These are phyloP conservation scores for Panicum hallii DNA, from an alignment of 202 grass and related monocot genomes.

Conservation along the genomic window DNA sequence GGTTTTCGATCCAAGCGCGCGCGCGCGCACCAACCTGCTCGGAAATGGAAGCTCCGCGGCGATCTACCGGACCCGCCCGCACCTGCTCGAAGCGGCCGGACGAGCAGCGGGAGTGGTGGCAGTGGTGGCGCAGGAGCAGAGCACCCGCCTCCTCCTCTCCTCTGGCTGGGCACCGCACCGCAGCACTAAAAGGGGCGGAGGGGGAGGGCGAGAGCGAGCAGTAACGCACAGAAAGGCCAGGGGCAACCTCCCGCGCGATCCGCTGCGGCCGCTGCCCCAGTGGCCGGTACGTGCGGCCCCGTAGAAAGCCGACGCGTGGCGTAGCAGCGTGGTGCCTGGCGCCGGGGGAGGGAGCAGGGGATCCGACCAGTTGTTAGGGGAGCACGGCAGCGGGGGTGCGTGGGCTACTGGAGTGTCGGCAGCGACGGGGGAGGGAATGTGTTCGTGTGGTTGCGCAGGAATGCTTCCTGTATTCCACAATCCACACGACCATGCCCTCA, in stretches of 20 bases:
- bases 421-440: constrained; percentile 28
- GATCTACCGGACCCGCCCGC: constrained; percentile 1
- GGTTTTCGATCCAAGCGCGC: constrained; percentile 2
- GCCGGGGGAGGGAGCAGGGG: not conserved
- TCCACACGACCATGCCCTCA: not conserved
- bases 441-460: constrained; percentile 3
- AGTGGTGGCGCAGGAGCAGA: constrained; percentile 1
- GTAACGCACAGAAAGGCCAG: constrained; percentile 46
- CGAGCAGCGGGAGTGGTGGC: not conserved
- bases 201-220: constrained; percentile 13
- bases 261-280: fast-evolving
- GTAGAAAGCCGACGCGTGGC: not conserved
- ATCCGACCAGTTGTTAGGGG: constrained; percentile 18
- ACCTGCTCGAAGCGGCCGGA: constrained; percentile 1
- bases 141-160: not conserved
- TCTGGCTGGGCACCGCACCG: not conserved
- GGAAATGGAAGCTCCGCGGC: not conserved
- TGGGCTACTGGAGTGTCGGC: constrained; percentile 50
- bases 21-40: not conserved
- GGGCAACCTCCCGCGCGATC: constrained; percentile 52
- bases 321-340: fast-evolving
- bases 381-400: not conserved
- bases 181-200: constrained; percentile 46
- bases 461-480: not conserved
- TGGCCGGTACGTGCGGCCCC: fast-evolving